Evolutionary conservation across 306 rosid genomes (phyloP), one percentile per base, ranked within the genome.

Genomic region (Echinosophora koreensis): DNA sequence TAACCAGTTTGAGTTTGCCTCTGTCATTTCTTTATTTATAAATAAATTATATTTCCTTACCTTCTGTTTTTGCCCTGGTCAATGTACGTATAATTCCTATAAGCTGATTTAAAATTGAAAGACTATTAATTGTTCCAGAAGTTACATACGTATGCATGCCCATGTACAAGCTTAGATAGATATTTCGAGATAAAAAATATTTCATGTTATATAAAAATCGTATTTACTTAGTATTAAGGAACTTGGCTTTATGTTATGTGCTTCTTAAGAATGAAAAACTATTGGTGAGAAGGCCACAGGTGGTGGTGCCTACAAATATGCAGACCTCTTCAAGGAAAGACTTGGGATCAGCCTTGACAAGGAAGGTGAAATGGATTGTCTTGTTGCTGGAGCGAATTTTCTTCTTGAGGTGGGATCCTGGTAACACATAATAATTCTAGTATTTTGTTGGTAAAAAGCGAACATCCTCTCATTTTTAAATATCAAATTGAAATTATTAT

Each of bases 341-440:
- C 86, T 92, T 63, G 93, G 92, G 66, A 69, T 95, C 74, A 81
- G 50, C 82, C 97, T 95, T 74, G 92, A 87, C 83, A 95, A 95
- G 89, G 90, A 87, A 87, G 98, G 89, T 87, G 98, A 95, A 90
- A 92, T 95, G 96, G 91, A 90, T 82, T 88, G 98, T 87, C 97
- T 95, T 54, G 99, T 95, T n/a, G 89, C 89, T 5, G 99, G 99
- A 85, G 90, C 97, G 58, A 92, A 95, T 86, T 95, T 95, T 90
- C 90, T 95, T 66, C 94, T 95, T 10, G 91, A 95, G 99, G 99
- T 91, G 80, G 34, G 88, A 87, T 77, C 71, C 66, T 82, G 39
- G 60, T 63, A 44, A 63, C 57, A 51, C 50, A 74, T 71, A 8
- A 79, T 61, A 62, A 8, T 61, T 73, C 35, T 81, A 51, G 54